Evolutionary conservation across 2,329 filamentous ascomycete species (phyloP).

Genomic region (Juglanconis oblonga): DNA sequence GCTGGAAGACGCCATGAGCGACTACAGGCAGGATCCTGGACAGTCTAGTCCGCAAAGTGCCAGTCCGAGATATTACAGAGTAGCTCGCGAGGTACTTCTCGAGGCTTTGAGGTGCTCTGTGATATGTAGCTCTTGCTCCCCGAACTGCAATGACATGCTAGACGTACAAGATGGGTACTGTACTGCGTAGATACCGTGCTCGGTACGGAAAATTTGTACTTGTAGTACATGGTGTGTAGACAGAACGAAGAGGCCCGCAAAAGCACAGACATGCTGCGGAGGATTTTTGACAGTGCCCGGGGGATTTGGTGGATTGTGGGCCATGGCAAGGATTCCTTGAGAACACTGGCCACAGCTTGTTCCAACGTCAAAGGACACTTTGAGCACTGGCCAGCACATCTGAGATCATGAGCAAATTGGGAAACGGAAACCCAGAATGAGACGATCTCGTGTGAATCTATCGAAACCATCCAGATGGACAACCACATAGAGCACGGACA

Average conservation of each 20-base stretch:
- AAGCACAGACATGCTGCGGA: constrained; percentile 14
- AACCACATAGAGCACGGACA: not conserved
- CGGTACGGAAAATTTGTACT: not conserved
- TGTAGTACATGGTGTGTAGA: not conserved
- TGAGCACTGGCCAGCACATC: not conserved
- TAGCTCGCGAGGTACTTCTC: not conserved
- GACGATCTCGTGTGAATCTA: not conserved
- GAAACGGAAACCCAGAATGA: not conserved
- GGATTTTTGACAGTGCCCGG: constrained; percentile 12
- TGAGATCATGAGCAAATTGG: not conserved
- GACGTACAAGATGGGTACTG: not conserved
- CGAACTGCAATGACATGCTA: not conserved
- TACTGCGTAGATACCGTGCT: not conserved
- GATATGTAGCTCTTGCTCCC: not conserved
- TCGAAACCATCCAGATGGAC: not conserved
- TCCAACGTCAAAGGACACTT: constrained; percentile 6
- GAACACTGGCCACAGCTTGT: constrained; percentile 17
- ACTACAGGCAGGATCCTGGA: constrained; percentile 9
- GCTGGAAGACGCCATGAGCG: not conserved
- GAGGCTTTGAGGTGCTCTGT: not conserved
- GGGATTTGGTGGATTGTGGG: not conserved
- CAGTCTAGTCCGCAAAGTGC: not conserved
- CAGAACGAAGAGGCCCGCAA: not conserved
- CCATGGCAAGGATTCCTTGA: constrained; percentile 8
- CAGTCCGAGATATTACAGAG: not conserved